Evolutionary conservation across 257 asterid genomes (phyloP).

Genomic region (Solanum bulbocastanum): DNA sequence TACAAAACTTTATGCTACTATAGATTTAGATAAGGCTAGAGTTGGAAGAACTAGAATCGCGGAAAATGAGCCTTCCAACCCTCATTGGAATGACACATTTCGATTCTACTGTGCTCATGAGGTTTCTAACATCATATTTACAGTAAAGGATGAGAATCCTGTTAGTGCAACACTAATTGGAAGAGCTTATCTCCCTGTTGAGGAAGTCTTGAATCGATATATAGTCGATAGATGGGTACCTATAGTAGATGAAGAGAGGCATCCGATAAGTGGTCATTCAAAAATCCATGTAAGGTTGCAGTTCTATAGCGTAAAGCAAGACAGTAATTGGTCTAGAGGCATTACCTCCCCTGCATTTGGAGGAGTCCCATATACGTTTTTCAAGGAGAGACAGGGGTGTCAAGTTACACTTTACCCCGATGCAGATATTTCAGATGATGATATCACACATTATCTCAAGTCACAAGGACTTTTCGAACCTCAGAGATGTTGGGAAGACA

Average conservation of each 20-base stretch:
- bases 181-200: constrained; percentile 59
- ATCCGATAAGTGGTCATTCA: constrained; percentile 45
- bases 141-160: constrained; percentile 48
- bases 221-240: constrained; percentile 51
- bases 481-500: constrained; percentile 76
- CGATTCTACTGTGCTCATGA: constrained; percentile 63
- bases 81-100: constrained; percentile 62
- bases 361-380: constrained; percentile 62
- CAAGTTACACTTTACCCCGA: constrained; percentile 57
- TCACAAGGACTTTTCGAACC: constrained; percentile 26
- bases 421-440: constrained; percentile 51
- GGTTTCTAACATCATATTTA: constrained; percentile 52
- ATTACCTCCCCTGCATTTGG: constrained; percentile 26
- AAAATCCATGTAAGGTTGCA: constrained; percentile 55
- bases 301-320: constrained; percentile 32
- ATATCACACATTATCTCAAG: constrained; percentile 18
- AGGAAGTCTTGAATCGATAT: constrained; percentile 33
- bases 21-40: constrained; percentile 64
- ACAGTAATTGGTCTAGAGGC: constrained; percentile 66
- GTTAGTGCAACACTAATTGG: constrained; percentile 78
- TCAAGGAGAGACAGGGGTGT: constrained; percentile 63
- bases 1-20: constrained; percentile 52
- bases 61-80: constrained; percentile 35
- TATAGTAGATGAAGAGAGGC: constrained; percentile 40
- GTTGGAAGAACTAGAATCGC: constrained; percentile 56